Base-by-base conservation (phyloP, 208 protist genomes). In the Acanthamoeba lugdunensis region DNA sequence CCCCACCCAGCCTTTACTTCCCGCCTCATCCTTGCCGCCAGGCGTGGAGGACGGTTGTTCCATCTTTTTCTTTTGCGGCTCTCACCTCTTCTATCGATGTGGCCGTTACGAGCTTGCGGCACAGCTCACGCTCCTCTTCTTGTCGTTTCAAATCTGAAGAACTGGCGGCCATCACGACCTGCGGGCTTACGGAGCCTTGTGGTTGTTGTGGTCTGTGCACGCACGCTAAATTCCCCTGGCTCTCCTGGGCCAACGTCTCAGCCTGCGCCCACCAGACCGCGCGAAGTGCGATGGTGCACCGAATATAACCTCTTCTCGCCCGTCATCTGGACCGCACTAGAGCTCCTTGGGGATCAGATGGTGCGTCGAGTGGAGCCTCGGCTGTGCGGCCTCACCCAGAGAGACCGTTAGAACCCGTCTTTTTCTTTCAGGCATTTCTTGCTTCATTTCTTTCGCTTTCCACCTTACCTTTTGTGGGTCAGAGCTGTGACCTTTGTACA, bases 171-270 rank as follows among this genome's bases (percentile, higher is more conserved):
- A 5, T 37, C 65, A n/a, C 65, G 11, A 71, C n/a, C 52, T 6
- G 65, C n/a, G 65, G 14, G 4, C 8, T 37, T 9, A 21, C n/a
- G 65, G 23, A 16, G 65, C n/a, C 14, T 71, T 13, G 58, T 28
- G 28, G 7, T 16, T n/a, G 71, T 81, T 52, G 71, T n/a, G 18
- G 71, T 52, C 71, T 30, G 65, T 81, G 71, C 14, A 41, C 21
- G 41, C 37, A 6, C 71, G 30, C 41, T 81, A 81, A 81, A 81
- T 81, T 81, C 71, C 71, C 16, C 71, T 81, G 71, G 71, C 71
- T 81, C 71, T 33, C 21, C 71, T 37, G 58, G 18, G 21, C 58
- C 54, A 58, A 58, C 54, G 54, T 13, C 54, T 56, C 52, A 56
- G 2, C 52, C 11, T 16, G 14, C 52, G 14, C 52, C 14, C 52